Conservation (phyloP, 1,284 basidiomycete genomes). For the Ustilago shanxiensis region DNA sequence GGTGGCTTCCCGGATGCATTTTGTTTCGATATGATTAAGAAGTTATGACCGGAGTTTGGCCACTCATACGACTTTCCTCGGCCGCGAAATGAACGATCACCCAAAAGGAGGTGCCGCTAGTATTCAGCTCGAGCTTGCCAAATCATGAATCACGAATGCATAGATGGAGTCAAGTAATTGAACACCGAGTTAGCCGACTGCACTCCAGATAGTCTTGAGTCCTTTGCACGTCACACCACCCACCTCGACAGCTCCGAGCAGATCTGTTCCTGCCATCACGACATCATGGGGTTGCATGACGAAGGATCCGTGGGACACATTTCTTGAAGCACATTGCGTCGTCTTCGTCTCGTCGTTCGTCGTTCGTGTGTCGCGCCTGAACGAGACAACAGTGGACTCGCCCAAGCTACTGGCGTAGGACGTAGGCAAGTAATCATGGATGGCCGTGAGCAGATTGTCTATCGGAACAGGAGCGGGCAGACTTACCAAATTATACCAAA, state of each 20-base stretch:
- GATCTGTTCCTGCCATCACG: conserved; percentile 8
- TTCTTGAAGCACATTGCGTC: not conserved
- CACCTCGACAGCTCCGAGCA: conserved; percentile 27
- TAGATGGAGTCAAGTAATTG: not conserved
- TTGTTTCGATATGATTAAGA: not conserved
- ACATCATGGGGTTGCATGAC: conserved; percentile 26
- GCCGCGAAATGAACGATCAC: conserved; percentile 14
- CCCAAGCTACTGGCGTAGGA: conserved; percentile 6
- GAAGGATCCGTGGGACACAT: conserved; percentile 18
- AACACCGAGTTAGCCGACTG: not conserved
- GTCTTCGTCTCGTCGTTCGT: too few species aligned
- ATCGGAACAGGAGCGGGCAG: not conserved
- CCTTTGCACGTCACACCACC: not conserved
- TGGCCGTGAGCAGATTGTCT: not conserved
- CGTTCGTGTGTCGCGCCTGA: conserved; percentile 2
- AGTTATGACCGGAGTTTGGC: not conserved
- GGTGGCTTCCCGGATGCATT: too few species aligned
- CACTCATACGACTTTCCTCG: not conserved
- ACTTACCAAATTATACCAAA: conserved; percentile 34
- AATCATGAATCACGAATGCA: not conserved
- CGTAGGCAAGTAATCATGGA: too few species aligned
- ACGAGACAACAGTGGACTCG: conserved; percentile 7
- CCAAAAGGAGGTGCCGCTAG: conserved; percentile 16
- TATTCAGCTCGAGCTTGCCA: conserved; percentile 17
- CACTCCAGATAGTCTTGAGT: too few species aligned